phyloP scores from a whole-genome alignment of 495 filamentous ascomycete genomes.

The Endocarpon pusillum region DNA sequence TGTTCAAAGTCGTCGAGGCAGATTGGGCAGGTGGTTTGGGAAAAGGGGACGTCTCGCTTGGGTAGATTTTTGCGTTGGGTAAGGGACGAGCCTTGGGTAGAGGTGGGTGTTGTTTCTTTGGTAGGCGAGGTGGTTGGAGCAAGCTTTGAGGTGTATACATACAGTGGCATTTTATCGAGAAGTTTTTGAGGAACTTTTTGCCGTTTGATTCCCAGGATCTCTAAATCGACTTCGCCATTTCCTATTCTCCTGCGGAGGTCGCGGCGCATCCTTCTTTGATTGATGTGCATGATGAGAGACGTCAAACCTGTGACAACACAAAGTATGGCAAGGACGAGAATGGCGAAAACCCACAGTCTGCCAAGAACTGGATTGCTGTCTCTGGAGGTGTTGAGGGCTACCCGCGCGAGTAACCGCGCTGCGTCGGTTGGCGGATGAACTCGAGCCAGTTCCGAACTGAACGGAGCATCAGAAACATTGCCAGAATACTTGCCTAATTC shows the following conservation, averaged over 20 bases:
- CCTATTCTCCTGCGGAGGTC: slow-evolving; percentile 49
- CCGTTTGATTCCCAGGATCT: slow-evolving; percentile 59
- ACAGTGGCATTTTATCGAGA: slow-evolving; percentile 55
- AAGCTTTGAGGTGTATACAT: slow-evolving; percentile 34
- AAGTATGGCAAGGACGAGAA: slow-evolving; percentile 64
- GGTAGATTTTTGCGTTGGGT: slow-evolving; percentile 4
- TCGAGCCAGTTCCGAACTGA: slow-evolving; percentile 30
- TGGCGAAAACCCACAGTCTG: slow-evolving; percentile 66
- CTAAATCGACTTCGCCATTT: slow-evolving; percentile 62
- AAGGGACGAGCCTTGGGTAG: slow-evolving; percentile 9
- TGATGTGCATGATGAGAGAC: slow-evolving; percentile 53
- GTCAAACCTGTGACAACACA: slow-evolving; percentile 44
- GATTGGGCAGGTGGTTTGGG: slow-evolving; percentile 65
- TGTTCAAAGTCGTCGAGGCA: slow-evolving; percentile 70
- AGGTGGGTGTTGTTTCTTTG: background rate
- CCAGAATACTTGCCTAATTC: slow-evolving; percentile 62
- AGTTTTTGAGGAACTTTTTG: slow-evolving; percentile 50
- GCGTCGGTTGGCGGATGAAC: slow-evolving; percentile 8
- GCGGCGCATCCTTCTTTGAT: slow-evolving; percentile 48
- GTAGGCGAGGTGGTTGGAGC: background rate
- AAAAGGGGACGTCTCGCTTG: slow-evolving; percentile 25
- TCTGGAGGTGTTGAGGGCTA: slow-evolving; percentile 8
- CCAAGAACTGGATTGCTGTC: slow-evolving; percentile 30
- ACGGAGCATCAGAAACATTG: slow-evolving; percentile 31
- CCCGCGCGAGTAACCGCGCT: background rate